Evolutionary conservation across 345 rosid species (phyloP), one percentile per base, ranked within the genome.

Genomic region (Ceriops zippeliana): DNA sequence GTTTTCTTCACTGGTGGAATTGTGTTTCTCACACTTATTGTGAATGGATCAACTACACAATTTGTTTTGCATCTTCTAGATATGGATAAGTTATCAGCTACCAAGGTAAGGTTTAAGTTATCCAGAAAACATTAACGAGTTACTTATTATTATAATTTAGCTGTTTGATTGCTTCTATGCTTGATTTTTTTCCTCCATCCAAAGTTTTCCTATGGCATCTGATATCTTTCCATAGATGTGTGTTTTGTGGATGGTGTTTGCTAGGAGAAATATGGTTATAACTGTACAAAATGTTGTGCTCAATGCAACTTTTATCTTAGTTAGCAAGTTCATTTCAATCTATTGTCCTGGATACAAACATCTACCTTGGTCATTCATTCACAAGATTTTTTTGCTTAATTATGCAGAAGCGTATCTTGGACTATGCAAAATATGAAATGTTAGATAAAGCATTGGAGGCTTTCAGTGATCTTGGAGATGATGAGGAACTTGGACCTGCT

Each of bases 1-100:
- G 83, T 89, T 63, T 93, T 91, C 86, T 87, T 89, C 87, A 93
- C 97, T 28, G 97, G 97, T 58, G 97, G 99, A 74, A 91, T 93
- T 63, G 99, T 93, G 66, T 88, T 93, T 83, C 81, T 93, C 77
- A 93, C 98, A 1, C 90, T 93, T 28, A 82, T 86, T 63, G 64
- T 95, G 67, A 95, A 95, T 82, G 99, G 99, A 69, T 89, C 99
- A 70, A 89, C 96, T 62, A 88, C 97, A 6, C 97, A 91, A 61
- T 89, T 86, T 77, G 38, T 86, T 79, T 75, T 95, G 77, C 96
- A 83, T 73, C 79, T 88, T 73, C 87, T 95, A 27, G 74, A 71
- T 66, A 73, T 95, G 97, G 91, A 85, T 78, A 87, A 84, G 78
- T 75, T 91, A 62, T 80, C 98, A 47, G 75, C 87, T 49, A 70